Evolutionary conservation across 2,329 filamentous ascomycete genomes (phyloP).

Genomic region (Cladosporium sp.): DNA sequence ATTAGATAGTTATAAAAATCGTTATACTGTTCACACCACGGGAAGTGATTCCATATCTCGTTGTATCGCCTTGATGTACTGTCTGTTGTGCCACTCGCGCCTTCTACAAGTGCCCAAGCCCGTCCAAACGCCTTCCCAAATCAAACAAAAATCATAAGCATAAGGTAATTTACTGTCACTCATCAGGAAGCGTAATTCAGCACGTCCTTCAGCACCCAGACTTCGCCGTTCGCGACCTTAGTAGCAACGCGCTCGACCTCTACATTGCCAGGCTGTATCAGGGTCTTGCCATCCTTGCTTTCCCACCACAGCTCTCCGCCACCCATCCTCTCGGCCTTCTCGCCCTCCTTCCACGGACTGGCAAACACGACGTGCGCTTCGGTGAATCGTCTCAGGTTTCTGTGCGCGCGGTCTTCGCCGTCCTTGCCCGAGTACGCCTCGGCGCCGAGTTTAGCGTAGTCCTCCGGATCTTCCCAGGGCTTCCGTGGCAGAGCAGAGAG

Average conservation of each 20-base stretch:
- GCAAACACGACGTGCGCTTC: conserved; percentile 77
- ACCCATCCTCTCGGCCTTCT: conserved; percentile 67
- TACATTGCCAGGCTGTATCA: conserved; percentile 77
- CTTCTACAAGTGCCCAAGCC: background rate
- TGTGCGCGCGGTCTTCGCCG: conserved; percentile 73
- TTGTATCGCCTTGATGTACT: background rate
- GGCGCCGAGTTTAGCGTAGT: conserved; percentile 68
- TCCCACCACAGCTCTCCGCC: conserved; percentile 84
- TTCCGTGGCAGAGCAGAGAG: conserved; percentile 79
- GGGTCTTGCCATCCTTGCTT: conserved; percentile 64
- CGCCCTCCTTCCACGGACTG: conserved; percentile 72
- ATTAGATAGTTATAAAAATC: background rate
- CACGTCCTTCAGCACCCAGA: conserved; percentile 73
- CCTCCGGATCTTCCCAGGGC: conserved; percentile 77
- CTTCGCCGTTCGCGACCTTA: conserved; percentile 81
- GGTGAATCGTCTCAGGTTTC: conserved; percentile 78
- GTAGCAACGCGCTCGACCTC: conserved; percentile 74
- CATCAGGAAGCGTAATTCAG: conserved; percentile 50
- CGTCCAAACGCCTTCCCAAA: background rate
- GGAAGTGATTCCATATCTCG: background rate
- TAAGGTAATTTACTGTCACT: background rate
- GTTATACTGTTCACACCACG: background rate
- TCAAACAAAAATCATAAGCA: background rate
- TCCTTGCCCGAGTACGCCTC: conserved; percentile 74
- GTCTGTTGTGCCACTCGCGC: background rate